phyloP scores from a whole-genome alignment of 495 filamentous ascomycete species.

The Podospora conica region DNA sequence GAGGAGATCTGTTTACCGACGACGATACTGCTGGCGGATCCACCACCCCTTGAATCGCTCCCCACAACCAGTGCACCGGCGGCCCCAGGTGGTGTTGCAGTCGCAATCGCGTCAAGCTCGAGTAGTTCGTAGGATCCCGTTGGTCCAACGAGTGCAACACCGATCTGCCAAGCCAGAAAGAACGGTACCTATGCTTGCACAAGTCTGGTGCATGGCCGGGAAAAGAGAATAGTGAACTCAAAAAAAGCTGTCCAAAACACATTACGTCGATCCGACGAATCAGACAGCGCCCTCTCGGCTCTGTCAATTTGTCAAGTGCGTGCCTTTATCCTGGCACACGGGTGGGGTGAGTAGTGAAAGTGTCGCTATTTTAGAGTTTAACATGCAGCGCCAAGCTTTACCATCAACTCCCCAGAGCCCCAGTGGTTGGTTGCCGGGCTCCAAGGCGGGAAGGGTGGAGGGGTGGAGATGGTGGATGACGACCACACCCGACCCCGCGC shows the following conservation, averaged over 20 bases:
- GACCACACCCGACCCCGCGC: neutral
- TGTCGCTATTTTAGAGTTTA: slow-evolving; percentile 6
- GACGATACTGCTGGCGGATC: neutral
- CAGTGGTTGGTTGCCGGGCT: neutral
- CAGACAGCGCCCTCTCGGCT: neutral
- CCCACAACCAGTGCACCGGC: neutral
- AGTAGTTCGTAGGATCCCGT: neutral
- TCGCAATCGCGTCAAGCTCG: neutral
- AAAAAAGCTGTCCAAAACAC: neutral
- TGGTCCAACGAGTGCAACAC: neutral
- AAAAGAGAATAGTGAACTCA: neutral
- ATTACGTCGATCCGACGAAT: neutral
- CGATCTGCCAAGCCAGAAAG: neutral
- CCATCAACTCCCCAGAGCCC: slow-evolving; percentile 1
- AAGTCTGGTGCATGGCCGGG: neutral
- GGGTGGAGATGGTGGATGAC: neutral
- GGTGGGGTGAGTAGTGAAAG: neutral
- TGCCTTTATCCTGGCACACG: neutral
- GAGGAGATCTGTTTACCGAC: neutral
- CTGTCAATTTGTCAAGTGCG: neutral
- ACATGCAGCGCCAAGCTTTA: slow-evolving; percentile 10
- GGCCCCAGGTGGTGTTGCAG: neutral
- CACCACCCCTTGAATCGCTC: neutral
- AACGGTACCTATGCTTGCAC: neutral
- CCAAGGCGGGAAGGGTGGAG: neutral